Evolutionary conservation across 768 basidiomycete genomes (phyloP), one percentile per base, ranked within the genome.

Genomic region (Mycena indigotica): DNA sequence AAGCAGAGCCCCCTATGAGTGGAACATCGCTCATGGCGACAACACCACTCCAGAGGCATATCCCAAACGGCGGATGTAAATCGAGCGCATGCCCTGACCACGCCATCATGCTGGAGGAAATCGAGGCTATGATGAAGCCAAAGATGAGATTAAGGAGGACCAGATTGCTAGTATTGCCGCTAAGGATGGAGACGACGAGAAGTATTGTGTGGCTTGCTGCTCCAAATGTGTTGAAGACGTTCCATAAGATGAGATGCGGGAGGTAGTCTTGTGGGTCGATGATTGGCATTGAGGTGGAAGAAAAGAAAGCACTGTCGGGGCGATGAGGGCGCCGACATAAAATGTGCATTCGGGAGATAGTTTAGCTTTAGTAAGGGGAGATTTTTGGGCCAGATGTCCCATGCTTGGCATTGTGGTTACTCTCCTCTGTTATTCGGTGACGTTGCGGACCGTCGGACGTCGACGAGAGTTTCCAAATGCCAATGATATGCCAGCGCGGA

Each of bases 41-140:
- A 5, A 28, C 16, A 13, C 52, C 60, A 55, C 57, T 62, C n/a
- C 40, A 17, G 4, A 57, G 56, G 28, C 60, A 62, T 23, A 62
- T 15, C 32, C 12, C 32, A 16, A 50, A 40, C 1, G 56, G 52
- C 3, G 60, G 60, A 17, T 62, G 17, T 3, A n/a, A 5, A 32
- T 62, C 60, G 8, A 41, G 39, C 13, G 56, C 60, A 24, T 62
- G 60, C 5, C 60, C 60, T 5, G 56, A 56, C 60, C 60, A 62
- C 21, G 57, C 45, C 12, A 62, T 28, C 8, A 57, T 17, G 16
- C 40, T 51, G 10, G 46, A 41, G 16, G 4, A 28, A 0, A 28
- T 21, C 26, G 52, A 54, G 25, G 56, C 39, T 2, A 57, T 5
- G 16, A 57, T 28, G 49, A 57, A 61, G 16, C 56, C 53, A 6